Percentiles rank a stretch among this genome's conserved stretches.
Evolutionary conservation across 1,284 basidiomycete genomes (phyloP).

Genomic region (Malassezia pachydermatis): DNA sequence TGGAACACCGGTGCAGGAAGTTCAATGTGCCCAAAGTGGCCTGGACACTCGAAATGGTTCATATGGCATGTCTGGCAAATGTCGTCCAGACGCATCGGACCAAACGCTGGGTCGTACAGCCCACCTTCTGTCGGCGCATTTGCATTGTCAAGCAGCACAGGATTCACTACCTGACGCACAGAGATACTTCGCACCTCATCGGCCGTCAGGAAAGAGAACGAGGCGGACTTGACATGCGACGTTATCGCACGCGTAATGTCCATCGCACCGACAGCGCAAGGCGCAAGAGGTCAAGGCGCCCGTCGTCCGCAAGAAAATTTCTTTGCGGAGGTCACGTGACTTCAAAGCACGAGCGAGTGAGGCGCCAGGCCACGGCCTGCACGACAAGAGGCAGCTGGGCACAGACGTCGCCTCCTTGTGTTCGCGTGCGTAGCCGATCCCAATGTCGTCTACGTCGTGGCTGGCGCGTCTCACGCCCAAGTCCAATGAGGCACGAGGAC

Average conservation of each 20-base stretch:
- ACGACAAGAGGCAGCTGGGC: neutral
- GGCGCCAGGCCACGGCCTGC: neutral
- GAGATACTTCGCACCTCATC: constrained; percentile 85
- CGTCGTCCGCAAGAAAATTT: constrained; percentile 8
- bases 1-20: constrained; percentile 91
- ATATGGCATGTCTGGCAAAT: constrained; percentile 89
- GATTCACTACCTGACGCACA: constrained; percentile 91
- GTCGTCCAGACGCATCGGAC: constrained; percentile 57
- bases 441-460: no score
- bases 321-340: constrained; percentile 9
- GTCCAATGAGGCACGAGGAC: no score
- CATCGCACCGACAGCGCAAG: constrained; percentile 54
- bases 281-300: neutral
- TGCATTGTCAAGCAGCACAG: constrained; percentile 81
- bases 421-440: no score
- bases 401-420: neutral
- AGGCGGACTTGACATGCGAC: constrained; percentile 70
- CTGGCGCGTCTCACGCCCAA: no score
- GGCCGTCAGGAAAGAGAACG: constrained; percentile 88
- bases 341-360: neutral
- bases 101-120: constrained; percentile 88
- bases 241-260: constrained; percentile 83
- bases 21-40: constrained; percentile 98
- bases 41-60: constrained; percentile 85
- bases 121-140: constrained; percentile 85